These are phyloP conservation scores for Penicillium palitans DNA, from an alignment of 2,329 filamentous ascomycete genomes.

Conservation along the genomic window DNA sequence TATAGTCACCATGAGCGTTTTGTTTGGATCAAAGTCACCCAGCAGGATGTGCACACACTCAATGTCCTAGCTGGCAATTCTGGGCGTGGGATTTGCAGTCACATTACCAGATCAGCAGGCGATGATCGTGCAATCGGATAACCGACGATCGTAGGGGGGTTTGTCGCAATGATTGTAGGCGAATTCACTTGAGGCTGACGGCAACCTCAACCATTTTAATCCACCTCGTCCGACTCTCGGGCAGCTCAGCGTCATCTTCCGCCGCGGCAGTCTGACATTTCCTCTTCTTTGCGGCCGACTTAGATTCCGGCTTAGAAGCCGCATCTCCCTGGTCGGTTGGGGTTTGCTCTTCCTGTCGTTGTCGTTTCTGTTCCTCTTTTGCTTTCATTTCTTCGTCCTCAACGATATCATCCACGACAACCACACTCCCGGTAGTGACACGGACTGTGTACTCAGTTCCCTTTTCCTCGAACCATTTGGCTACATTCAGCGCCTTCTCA, in stretches of 20 bases:
- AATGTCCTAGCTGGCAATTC: not conserved
- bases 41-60: not conserved
- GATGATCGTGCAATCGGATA: not conserved
- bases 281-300: slow-evolving; percentile 30
- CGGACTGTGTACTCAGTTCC: slow-evolving; percentile 51
- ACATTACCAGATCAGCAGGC: not conserved
- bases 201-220: slow-evolving; percentile 50
- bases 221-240: slow-evolving; percentile 48
- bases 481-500: slow-evolving; percentile 56
- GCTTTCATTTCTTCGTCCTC: slow-evolving; percentile 38
- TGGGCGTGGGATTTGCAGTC: not conserved
- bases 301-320: slow-evolving; percentile 14
- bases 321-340: slow-evolving; percentile 15
- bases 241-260: slow-evolving; percentile 37
- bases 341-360: slow-evolving; percentile 18
- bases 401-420: slow-evolving; percentile 62
- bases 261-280: slow-evolving; percentile 27
- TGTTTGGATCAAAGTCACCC: not conserved
- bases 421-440: slow-evolving; percentile 57
- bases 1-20: not conserved
- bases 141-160: not conserved
- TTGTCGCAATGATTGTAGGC: not conserved
- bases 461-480: slow-evolving; percentile 57
- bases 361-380: slow-evolving; percentile 27
- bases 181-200: slow-evolving; percentile 42